Conservation (phyloP, 306 rosid genomes). For the Cotoneaster glaucophyllus region DNA sequence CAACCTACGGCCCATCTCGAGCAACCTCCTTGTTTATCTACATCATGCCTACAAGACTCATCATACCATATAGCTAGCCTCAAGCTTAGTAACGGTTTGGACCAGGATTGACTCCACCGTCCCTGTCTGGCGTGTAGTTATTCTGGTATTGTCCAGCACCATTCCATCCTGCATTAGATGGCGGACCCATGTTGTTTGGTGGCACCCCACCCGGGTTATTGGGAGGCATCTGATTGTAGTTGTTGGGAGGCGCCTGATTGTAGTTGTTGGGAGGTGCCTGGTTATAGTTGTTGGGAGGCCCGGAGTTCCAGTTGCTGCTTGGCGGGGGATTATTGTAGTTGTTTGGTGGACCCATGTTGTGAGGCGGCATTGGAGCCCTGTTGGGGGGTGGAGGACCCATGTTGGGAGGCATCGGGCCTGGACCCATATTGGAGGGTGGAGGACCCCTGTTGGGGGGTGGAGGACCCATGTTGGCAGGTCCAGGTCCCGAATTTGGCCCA, state of each 20-base stretch:
- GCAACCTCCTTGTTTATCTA: background rate
- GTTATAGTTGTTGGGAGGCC: constrained; percentile 1
- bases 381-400: background rate
- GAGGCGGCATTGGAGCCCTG: constrained; percentile 13
- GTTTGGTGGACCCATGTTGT: constrained; percentile 5
- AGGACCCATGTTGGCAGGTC: constrained; percentile 11
- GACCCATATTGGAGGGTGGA: constrained; percentile 8
- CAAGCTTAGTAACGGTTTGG: constrained; percentile 24
- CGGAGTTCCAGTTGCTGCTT: constrained; percentile 7
- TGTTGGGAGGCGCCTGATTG: constrained; percentile 10
- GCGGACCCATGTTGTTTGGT: constrained; percentile 21
- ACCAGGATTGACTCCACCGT: constrained; percentile 23
- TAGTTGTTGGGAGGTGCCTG: constrained; percentile 9
- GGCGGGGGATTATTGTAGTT: background rate
- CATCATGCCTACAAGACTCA: constrained; percentile 28
- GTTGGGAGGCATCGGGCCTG: background rate
- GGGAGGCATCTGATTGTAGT: background rate
- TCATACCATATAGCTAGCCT: constrained; percentile 5
- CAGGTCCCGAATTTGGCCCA: constrained; percentile 20
- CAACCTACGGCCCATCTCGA: background rate
- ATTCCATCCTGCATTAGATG: constrained; percentile 47
- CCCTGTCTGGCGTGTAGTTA: constrained; percentile 31
- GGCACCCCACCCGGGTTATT: background rate
- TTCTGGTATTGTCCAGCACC: constrained; percentile 17
- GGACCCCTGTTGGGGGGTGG: constrained; percentile 15